These are phyloP conservation scores for Phanerochaete carnosa DNA, from an alignment of 768 basidiomycete species.

Conservation along the genomic window DNA sequence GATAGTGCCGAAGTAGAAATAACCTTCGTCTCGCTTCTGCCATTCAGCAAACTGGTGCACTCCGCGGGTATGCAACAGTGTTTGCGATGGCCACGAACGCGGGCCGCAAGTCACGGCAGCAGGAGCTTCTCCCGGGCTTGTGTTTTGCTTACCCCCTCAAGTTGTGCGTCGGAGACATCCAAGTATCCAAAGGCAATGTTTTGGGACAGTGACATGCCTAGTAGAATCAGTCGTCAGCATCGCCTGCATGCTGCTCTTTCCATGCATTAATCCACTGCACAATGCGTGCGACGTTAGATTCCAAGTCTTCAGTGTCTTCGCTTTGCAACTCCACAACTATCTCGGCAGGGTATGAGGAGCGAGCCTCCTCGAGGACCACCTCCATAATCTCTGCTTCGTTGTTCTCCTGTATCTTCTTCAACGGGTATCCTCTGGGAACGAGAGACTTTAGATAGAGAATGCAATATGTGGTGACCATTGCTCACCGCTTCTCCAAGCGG, in stretches of 20 bases:
- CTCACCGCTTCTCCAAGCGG: conserved; percentile 84
- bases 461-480: background rate
- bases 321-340: conserved; percentile 85
- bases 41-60: too few relatives aligned
- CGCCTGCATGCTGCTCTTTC: conserved; percentile 33
- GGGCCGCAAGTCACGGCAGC: too few relatives aligned
- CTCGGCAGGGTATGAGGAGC: conserved; percentile 78
- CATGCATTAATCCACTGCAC: conserved; percentile 86
- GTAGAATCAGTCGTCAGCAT: conserved; percentile 11
- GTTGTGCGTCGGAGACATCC: too few relatives aligned
- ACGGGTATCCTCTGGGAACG: conserved; percentile 66
- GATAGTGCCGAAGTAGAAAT: too few relatives aligned
- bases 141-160: too few relatives aligned
- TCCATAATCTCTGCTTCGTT: conserved; percentile 99
- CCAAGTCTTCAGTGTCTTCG: conserved; percentile 74
- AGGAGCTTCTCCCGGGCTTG: too few relatives aligned
- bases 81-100: too few relatives aligned
- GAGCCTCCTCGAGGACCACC: conserved; percentile 85
- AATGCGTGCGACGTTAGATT: conserved; percentile 83
- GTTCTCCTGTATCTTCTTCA: conserved; percentile 97
- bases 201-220: background rate
- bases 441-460: background rate
- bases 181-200: background rate
- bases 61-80: too few relatives aligned
- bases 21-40: too few relatives aligned